phyloP scores from a whole-genome alignment of 192 early-diverging fungal genomes.

The Coemansia sp. region DNA sequence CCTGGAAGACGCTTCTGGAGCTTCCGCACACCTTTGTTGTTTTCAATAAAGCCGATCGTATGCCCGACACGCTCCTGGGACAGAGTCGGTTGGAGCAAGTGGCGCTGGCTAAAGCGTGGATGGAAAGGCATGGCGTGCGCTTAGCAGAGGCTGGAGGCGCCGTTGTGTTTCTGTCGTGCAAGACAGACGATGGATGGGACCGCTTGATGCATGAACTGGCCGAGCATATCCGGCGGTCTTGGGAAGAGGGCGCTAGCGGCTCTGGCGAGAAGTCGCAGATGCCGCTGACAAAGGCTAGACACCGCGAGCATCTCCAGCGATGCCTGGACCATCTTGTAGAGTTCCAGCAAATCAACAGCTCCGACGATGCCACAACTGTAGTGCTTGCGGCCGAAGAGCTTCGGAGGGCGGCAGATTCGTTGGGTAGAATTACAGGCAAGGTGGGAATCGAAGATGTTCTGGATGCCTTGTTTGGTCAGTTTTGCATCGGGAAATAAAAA shows the following conservation, averaged over 20 bases:
- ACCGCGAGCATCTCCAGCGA: conserved; percentile 64
- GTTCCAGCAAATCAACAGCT: conserved; percentile 23
- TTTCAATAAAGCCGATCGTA: conserved; percentile 64
- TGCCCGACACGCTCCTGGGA: not conserved
- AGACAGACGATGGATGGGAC: conserved; percentile 25
- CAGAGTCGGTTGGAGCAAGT: no score
- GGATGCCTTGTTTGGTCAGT: conserved; percentile 72
- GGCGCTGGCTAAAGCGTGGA: conserved; percentile 2
- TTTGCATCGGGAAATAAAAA: conserved; percentile 76
- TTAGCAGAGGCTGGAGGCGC: not conserved
- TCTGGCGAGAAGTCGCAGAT: conserved; percentile 14
- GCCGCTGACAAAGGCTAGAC: conserved; percentile 70
- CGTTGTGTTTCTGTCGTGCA: conserved; percentile 29
- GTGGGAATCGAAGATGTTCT: conserved; percentile 76
- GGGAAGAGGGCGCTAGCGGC: conserved; percentile 8
- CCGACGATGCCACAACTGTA: conserved; percentile 14
- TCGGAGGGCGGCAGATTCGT: conserved; percentile 60
- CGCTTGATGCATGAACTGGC: conserved; percentile 31
- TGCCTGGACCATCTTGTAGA: conserved; percentile 56
- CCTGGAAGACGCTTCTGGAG: conserved; percentile 22
- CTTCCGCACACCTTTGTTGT: conserved; percentile 64
- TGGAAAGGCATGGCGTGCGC: not conserved
- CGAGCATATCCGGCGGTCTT: conserved; percentile 22
- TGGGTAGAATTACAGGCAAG: conserved; percentile 74
- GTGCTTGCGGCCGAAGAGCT: conserved; percentile 77